These are phyloP conservation scores for Monosporascus ibericus DNA, from an alignment of 2,329 filamentous ascomycete species.

Conservation along the genomic window DNA sequence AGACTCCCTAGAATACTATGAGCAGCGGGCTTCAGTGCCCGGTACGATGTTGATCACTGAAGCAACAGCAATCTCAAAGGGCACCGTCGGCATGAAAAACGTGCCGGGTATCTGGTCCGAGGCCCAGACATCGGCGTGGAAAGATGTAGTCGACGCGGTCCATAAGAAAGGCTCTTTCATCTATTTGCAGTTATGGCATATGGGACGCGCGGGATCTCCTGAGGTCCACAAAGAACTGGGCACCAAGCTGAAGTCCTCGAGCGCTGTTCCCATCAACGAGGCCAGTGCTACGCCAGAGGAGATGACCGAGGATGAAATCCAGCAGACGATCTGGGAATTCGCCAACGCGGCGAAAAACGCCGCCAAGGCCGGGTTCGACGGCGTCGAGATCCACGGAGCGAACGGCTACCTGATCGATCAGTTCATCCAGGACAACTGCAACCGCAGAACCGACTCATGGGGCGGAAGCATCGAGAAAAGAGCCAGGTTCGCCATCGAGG, in stretches of 20 bases:
- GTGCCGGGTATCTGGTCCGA: constrained; percentile 53
- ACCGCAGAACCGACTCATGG: constrained; percentile 49
- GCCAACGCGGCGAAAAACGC: constrained; percentile 49
- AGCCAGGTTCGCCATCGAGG: constrained; percentile 45
- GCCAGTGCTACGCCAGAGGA: constrained; percentile 50
- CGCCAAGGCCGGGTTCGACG: constrained; percentile 61
- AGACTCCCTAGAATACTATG: constrained; percentile 20
- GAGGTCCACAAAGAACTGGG: constrained; percentile 32
- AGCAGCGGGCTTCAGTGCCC: constrained; percentile 27
- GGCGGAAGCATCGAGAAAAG: constrained; percentile 52
- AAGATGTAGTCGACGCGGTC: constrained; percentile 52
- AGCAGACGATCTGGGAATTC: constrained; percentile 55
- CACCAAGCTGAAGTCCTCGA: constrained; percentile 41
- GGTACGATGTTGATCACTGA: constrained; percentile 50
- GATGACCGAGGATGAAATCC: constrained; percentile 62
- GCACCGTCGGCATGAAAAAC: constrained; percentile 38
- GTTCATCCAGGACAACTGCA: constrained; percentile 49
- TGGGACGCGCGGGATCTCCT: constrained; percentile 46
- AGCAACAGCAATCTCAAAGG: constrained; percentile 45
- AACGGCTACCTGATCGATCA: constrained; percentile 51
- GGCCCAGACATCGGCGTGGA: constrained; percentile 56
- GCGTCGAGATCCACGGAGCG: constrained; percentile 43
- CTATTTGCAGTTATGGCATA: constrained; percentile 59
- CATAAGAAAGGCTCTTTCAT: constrained; percentile 57
- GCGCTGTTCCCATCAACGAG: constrained; percentile 37